These are phyloP conservation scores for Ophiostoma perfectum DNA, from an alignment of 2,329 filamentous ascomycete species.

Conservation along the genomic window DNA sequence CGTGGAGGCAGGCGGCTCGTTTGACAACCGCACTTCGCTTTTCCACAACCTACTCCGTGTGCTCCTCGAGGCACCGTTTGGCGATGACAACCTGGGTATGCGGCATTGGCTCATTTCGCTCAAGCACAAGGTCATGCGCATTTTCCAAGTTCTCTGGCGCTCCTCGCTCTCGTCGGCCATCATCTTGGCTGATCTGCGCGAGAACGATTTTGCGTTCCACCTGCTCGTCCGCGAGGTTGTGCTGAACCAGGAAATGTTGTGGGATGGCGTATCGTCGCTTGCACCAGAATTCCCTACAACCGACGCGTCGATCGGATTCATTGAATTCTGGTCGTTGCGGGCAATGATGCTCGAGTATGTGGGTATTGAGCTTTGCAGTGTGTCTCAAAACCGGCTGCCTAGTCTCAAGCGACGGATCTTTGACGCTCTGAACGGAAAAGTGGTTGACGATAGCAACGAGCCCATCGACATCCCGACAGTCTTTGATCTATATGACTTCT, in stretches of 20 bases:
- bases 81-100: slow-evolving; percentile 53
- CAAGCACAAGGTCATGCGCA: slow-evolving; percentile 62
- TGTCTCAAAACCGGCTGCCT: slow-evolving; percentile 65
- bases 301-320: slow-evolving; percentile 61
- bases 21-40: slow-evolving; percentile 66
- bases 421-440: slow-evolving; percentile 71
- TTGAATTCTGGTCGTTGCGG: slow-evolving; percentile 72
- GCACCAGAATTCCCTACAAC: slow-evolving; percentile 63
- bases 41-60: slow-evolving; percentile 76
- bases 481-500: slow-evolving; percentile 91
- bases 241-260: slow-evolving; percentile 63
- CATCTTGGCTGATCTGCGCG: slow-evolving; percentile 72
- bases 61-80: slow-evolving; percentile 63
- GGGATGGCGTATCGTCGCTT: slow-evolving; percentile 62
- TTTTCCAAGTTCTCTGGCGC: slow-evolving; percentile 77
- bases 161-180: slow-evolving; percentile 71
- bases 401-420: slow-evolving; percentile 64
- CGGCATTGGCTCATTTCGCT: slow-evolving; percentile 63
- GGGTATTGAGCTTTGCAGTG: slow-evolving; percentile 74
- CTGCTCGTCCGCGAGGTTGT: slow-evolving; percentile 66
- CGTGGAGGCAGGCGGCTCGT: slow-evolving; percentile 62
- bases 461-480: slow-evolving; percentile 65
- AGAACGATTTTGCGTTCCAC: slow-evolving; percentile 72
- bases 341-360: slow-evolving; percentile 79
- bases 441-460: slow-evolving; percentile 61